Conservation (phyloP, 2,329 filamentous ascomycete genomes). For the Sporothrix euskadiensis region DNA sequence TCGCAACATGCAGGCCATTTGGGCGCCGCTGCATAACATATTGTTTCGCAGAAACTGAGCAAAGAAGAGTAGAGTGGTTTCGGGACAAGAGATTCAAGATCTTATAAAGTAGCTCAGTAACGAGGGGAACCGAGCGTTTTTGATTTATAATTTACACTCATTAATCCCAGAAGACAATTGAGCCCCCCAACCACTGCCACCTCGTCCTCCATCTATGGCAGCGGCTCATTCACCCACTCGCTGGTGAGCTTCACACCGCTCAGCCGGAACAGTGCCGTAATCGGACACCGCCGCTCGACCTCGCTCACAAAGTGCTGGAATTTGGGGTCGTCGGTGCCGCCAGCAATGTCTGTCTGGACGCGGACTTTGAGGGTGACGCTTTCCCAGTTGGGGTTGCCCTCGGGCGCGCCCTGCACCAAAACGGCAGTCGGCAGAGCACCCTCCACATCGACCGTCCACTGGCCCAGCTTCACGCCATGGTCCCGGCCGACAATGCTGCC, state of each 20-base stretch:
- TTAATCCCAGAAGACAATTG: no score
- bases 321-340: background rate
- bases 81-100: background rate
- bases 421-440: slow-evolving; percentile 21
- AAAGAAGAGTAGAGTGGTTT: background rate
- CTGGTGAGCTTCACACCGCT: slow-evolving; percentile 19
- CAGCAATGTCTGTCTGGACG: slow-evolving; percentile 21
- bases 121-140: no score
- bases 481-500: slow-evolving; percentile 22
- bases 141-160: no score
- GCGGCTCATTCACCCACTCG: slow-evolving; percentile 24
- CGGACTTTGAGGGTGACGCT: slow-evolving; percentile 7
- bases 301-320: slow-evolving; percentile 24
- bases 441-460: slow-evolving; percentile 24
- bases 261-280: slow-evolving; percentile 22
- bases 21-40: background rate
- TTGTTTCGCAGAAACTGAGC: background rate
- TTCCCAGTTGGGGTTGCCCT: slow-evolving; percentile 25
- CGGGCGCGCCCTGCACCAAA: slow-evolving; percentile 17
- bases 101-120: no score
- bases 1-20: no score
- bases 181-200: no score
- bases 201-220: background rate
- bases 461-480: slow-evolving; percentile 17
- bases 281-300: slow-evolving; percentile 26